phyloP scores from a whole-genome alignment of 345 rosid genomes.

The Hypericum androsaemum region DNA sequence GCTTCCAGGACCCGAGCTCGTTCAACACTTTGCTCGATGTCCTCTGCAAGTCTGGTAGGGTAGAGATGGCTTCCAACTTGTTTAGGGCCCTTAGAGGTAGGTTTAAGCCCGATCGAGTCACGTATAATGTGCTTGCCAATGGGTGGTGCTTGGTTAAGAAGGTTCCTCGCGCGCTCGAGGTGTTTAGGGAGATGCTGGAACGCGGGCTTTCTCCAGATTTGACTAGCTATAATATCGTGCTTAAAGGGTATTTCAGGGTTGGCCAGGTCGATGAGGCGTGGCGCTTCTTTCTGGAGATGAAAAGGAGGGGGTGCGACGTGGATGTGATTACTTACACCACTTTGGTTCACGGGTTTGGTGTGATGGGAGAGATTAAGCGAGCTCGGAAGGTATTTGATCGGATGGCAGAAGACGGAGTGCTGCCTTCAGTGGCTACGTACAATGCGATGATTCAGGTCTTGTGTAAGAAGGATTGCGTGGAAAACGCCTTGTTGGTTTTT shows the following conservation, averaged over 20 bases:
- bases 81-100: slow-evolving; percentile 51
- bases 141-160: slow-evolving; percentile 93
- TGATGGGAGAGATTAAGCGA: slow-evolving; percentile 52
- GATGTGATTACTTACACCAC: slow-evolving; percentile 80
- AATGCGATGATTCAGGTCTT: slow-evolving; percentile 82
- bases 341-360: slow-evolving; percentile 73
- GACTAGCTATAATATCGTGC: slow-evolving; percentile 61
- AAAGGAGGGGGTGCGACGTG: slow-evolving; percentile 56
- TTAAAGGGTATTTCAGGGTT: slow-evolving; percentile 69
- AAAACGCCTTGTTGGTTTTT: slow-evolving; percentile 54
- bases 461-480: slow-evolving; percentile 83
- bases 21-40: slow-evolving; percentile 82
- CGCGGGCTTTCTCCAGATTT: slow-evolving; percentile 56
- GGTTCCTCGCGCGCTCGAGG: slow-evolving; percentile 59
- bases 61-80: slow-evolving; percentile 64
- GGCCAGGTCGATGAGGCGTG: slow-evolving; percentile 74
- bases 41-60: slow-evolving; percentile 58
- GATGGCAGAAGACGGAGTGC: slow-evolving; percentile 64
- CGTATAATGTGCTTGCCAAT: slow-evolving; percentile 66
- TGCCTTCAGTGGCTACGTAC: slow-evolving; percentile 79
- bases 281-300: slow-evolving; percentile 83
- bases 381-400: slow-evolving; percentile 54
- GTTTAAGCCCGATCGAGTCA: slow-evolving; percentile 62
- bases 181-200: slow-evolving; percentile 77
- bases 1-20: slow-evolving; percentile 56